These are phyloP conservation scores for Eimeria maxima DNA, from an alignment of 169 alveolate species.

Conservation along the genomic window DNA sequence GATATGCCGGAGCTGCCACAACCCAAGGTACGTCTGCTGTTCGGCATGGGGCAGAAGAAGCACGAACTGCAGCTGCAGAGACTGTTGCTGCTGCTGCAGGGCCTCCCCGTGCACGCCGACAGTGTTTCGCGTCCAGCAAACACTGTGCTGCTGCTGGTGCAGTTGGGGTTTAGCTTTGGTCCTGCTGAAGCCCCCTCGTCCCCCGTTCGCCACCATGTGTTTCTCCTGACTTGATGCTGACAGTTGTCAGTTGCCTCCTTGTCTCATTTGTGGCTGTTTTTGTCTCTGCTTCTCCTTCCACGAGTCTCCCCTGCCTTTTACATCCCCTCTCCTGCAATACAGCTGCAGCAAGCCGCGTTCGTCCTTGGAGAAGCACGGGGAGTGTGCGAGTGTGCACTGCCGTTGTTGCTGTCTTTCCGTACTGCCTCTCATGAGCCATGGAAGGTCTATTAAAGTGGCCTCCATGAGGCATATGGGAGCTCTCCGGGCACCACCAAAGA, in stretches of 20 bases:
- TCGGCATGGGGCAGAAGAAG: neutral
- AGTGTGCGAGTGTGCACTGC: too few species aligned
- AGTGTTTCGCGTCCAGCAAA: neutral
- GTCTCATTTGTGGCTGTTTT: too few species aligned
- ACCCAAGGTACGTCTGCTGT: conserved; percentile 42
- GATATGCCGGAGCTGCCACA: conserved; percentile 20
- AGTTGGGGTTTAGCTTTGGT: neutral
- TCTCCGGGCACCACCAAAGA: neutral
- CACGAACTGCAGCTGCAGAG: neutral
- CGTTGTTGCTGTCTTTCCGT: neutral
- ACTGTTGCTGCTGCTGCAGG: conserved; percentile 32
- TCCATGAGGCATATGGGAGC: neutral
- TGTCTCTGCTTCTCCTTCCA: too few species aligned
- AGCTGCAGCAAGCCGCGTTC: too few species aligned
- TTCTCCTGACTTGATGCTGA: neutral
- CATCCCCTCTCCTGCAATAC: too few species aligned
- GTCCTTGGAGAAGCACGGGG: too few species aligned
- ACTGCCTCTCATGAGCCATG: neutral
- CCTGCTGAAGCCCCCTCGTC: conserved; percentile 36
- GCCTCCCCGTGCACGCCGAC: neutral
- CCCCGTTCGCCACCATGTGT: neutral
- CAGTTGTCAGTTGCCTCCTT: neutral
- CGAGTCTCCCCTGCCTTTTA: too few species aligned
- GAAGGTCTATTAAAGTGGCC: neutral
- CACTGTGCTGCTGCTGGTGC: conserved; percentile 31